phyloP scores from a whole-genome alignment of 202 grass and related monocot species.

The Cymbopogon flexuosus region DNA sequence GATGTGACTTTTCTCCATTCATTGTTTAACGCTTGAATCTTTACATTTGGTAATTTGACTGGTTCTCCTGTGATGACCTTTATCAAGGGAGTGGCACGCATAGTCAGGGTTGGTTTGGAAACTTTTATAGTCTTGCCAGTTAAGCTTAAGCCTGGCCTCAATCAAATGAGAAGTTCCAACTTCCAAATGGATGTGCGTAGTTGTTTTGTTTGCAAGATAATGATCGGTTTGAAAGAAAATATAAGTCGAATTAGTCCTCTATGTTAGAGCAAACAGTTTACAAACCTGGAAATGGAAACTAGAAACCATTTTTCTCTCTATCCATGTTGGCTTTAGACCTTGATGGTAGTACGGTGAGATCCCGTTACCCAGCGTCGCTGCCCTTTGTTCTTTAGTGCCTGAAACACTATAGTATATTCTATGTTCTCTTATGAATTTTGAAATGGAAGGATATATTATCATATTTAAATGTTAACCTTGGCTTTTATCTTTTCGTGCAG shows the following conservation, averaged over 20 bases:
- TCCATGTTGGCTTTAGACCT: not conserved
- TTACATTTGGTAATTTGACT: not conserved
- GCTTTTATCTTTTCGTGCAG: conserved; percentile 34
- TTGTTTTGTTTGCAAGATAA: not conserved
- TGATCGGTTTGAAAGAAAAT: not conserved
- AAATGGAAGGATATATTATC: not conserved
- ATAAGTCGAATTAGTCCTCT: not conserved
- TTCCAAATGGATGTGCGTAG: not conserved
- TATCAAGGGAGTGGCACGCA: not conserved
- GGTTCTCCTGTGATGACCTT: not conserved
- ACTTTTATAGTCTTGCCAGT: not conserved
- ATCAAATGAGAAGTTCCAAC: not conserved
- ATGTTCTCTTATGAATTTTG: not conserved
- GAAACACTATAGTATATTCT: not conserved
- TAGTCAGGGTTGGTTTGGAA: not conserved
- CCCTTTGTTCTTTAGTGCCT: conserved; percentile 15
- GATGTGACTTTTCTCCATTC: not conserved
- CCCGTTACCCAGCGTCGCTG: not conserved
- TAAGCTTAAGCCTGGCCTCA: no score
- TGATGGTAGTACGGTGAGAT: not conserved
- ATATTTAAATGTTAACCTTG: conserved; percentile 17
- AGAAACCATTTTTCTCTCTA: not conserved
- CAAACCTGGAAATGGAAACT: not conserved
- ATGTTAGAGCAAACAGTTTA: not conserved
- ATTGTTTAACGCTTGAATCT: not conserved